Evolutionary conservation across 192 early-diverging fungal species (phyloP).

Genomic region (Nowakowskiella sp.): DNA sequence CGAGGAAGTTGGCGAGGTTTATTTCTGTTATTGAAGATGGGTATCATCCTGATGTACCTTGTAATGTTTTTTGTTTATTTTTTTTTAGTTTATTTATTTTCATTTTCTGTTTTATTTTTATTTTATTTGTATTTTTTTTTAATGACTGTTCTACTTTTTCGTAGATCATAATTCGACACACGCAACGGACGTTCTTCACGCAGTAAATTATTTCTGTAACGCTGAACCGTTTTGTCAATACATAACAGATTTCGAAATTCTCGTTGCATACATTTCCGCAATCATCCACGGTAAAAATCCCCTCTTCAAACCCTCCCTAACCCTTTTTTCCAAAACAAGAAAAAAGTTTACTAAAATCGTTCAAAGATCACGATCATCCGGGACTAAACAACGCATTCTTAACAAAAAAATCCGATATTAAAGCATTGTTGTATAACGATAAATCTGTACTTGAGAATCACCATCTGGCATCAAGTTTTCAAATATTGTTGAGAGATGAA

Average conservation of each 20-base stretch:
- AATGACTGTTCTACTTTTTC: neutral
- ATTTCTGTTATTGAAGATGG: constrained; percentile 33
- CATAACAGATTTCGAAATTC: constrained; percentile 35
- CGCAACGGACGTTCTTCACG: constrained; percentile 49
- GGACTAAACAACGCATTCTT: constrained; percentile 49
- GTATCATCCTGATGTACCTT: constrained; percentile 42
- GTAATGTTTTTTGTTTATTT: constrained; percentile 14
- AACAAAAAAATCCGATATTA: constrained; percentile 24
- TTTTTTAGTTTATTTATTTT: neutral
- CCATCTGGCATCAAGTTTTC: constrained; percentile 38
- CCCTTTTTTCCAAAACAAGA: neutral
- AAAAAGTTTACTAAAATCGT: neutral
- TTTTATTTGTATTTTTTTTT: neutral
- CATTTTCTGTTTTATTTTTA: neutral
- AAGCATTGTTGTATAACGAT: constrained; percentile 49
- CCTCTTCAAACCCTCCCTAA: neutral
- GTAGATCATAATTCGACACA: constrained; percentile 51
- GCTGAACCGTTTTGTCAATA: constrained; percentile 12
- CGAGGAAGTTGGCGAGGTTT: constrained; percentile 36
- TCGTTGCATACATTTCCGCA: constrained; percentile 40
- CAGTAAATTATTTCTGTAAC: constrained; percentile 29
- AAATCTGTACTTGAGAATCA: constrained; percentile 47
- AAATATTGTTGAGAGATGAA: constrained; percentile 24
- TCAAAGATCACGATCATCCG: constrained; percentile 46
- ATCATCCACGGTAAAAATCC: constrained; percentile 40